Percentiles rank a stretch among this genome's conserved stretches.
phyloP scores from a whole-genome alignment of 768 basidiomycete species.

The Rhodotorula paludigena region DNA sequence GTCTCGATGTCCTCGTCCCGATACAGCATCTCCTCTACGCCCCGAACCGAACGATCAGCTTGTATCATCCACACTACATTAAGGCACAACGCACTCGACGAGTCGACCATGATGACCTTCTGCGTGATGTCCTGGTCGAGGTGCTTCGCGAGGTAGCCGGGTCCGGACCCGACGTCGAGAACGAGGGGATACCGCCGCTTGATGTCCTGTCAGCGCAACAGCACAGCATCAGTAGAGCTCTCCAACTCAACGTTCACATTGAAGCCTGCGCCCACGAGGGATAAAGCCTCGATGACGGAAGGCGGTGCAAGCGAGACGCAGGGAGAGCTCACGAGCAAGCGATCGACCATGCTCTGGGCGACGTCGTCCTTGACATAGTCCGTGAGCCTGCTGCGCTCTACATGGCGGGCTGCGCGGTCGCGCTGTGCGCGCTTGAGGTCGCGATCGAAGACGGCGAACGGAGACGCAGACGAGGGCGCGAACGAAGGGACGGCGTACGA shows the following conservation, averaged over 20 bases:
- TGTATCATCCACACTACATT: background rate
- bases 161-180: conserved; percentile 81
- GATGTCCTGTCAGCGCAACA: conserved; percentile 75
- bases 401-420: conserved; percentile 62
- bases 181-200: conserved; percentile 73
- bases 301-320: conserved; percentile 27
- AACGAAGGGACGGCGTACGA: conserved; percentile 34
- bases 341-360: conserved; percentile 82
- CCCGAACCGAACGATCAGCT: background rate
- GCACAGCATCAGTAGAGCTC: background rate
- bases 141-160: conserved; percentile 85
- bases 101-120: conserved; percentile 78
- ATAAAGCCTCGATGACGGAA: too few relatives aligned
- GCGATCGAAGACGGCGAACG: conserved; percentile 84
- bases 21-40: conserved; percentile 61
- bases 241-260: background rate
- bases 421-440: conserved; percentile 68
- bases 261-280: too few relatives aligned
- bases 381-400: conserved; percentile 64
- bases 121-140: conserved; percentile 63
- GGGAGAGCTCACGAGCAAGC: conserved; percentile 62
- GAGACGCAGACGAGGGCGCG: conserved; percentile 50
- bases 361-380: conserved; percentile 90
- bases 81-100: conserved; percentile 60
- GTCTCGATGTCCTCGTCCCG: conserved; percentile 75